phyloP scores from a whole-genome alignment of 2,329 filamentous ascomycete genomes.

The Fusarium coicis region DNA sequence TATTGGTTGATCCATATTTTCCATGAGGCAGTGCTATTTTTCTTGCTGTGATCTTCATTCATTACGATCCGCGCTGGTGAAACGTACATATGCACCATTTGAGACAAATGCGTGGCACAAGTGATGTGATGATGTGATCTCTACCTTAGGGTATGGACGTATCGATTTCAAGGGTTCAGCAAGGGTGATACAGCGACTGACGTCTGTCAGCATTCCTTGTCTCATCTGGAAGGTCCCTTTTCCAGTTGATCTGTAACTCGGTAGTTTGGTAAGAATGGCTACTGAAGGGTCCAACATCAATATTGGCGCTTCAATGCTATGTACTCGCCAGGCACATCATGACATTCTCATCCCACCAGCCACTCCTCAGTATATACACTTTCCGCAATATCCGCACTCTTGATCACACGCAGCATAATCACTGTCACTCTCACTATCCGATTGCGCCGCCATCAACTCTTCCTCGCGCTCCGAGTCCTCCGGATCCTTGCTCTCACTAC shows the following conservation, averaged over 20 bases:
- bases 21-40: conserved; percentile 5
- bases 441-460: conserved; percentile 10
- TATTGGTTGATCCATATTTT: conserved; percentile 22
- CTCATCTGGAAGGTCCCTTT: conserved; percentile 8
- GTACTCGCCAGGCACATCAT: not conserved
- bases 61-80: conserved; percentile 37
- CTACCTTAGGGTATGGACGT: conserved; percentile 7
- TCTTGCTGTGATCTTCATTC: conserved; percentile 5
- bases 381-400: conserved; percentile 47
- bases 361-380: conserved; percentile 29
- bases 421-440: conserved; percentile 11
- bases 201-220: conserved; percentile 11
- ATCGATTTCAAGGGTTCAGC: conserved; percentile 11
- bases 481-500: not conserved
- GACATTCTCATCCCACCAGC: not conserved
- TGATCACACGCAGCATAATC: conserved; percentile 44
- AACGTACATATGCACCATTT: conserved; percentile 28
- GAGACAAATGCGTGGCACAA: conserved; percentile 38
- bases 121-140: conserved; percentile 11
- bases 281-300: not conserved
- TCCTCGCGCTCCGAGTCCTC: conserved; percentile 6
- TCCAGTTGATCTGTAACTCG: not conserved
- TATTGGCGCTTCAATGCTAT: not conserved
- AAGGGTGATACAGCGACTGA: not conserved
- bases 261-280: not conserved